Conservation (phyloP, 495 filamentous ascomycete genomes). For the Clavariopsis aquatica region DNA sequence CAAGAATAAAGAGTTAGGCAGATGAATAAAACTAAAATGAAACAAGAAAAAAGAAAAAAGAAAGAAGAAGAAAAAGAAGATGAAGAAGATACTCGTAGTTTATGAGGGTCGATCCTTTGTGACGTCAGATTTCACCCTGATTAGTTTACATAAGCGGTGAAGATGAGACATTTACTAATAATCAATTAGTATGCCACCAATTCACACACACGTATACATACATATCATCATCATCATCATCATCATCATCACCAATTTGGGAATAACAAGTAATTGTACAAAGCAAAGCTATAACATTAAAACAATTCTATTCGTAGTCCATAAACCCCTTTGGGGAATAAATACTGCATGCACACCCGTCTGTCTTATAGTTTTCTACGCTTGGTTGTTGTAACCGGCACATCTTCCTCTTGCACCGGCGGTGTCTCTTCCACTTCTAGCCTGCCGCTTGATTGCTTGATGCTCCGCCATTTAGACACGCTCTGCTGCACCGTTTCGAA, state of each 20-base stretch:
- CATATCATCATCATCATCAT: too few relatives aligned
- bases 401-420: conserved; percentile 40
- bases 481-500: conserved; percentile 71
- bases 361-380: conserved; percentile 38
- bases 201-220: too few relatives aligned
- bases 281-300: too few relatives aligned
- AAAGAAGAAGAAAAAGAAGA: background rate
- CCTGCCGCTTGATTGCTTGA: conserved; percentile 49
- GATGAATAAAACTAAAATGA: background rate
- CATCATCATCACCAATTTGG: too few relatives aligned
- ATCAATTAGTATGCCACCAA: too few relatives aligned
- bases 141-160: background rate
- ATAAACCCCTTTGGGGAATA: too few relatives aligned
- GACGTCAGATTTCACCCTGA: background rate
- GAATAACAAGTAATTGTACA: too few relatives aligned
- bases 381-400: conserved; percentile 34
- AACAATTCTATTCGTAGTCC: too few relatives aligned
- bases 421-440: conserved; percentile 37
- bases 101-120: too few relatives aligned
- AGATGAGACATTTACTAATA: too few relatives aligned
- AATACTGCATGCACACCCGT: background rate
- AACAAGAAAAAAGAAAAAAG: background rate
- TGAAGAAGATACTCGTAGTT: background rate
- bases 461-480: conserved; percentile 62
- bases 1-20: background rate